A percentile compares a stretch with the other conserved stretches of the same genome.
phyloP scores from a whole-genome alignment of 169 alveolate genomes.

The Eimeria acervulina region DNA sequence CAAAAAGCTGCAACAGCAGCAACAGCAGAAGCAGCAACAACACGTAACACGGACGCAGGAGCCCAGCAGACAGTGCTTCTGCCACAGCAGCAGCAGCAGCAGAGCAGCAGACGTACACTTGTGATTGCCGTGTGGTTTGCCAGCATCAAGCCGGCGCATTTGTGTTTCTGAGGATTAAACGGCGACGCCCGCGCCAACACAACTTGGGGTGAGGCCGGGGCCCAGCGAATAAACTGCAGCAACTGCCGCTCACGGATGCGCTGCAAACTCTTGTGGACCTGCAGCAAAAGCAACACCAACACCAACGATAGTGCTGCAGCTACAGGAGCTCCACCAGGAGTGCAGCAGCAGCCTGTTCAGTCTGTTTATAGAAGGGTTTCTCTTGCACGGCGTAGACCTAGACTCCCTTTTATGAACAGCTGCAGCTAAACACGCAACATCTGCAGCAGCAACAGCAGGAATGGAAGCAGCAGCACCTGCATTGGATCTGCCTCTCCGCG shows the following conservation, averaged over 20 bases:
- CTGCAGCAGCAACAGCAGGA: constrained; percentile 76
- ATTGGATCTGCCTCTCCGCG: constrained; percentile 97
- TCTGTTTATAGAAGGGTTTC: constrained; percentile 86
- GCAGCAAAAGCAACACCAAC: constrained; percentile 3
- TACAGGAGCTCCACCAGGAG: constrained; percentile 37
- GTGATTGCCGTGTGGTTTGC: constrained; percentile 99
- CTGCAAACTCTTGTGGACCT: constrained; percentile 96
- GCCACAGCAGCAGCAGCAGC: constrained; percentile 6
- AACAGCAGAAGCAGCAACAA: constrained; percentile 58
- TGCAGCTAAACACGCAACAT: neutral
- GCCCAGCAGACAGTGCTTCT: constrained; percentile 59
- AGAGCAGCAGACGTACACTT: constrained; percentile 85
- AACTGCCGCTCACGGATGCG: constrained; percentile 95
- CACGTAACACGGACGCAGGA: neutral
- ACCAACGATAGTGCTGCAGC: neutral
- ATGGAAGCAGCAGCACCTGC: constrained; percentile 81
- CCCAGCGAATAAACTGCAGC: constrained; percentile 97
- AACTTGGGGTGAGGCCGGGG: constrained; percentile 99
- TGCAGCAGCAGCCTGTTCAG: constrained; percentile 85
- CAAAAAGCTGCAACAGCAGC: constrained; percentile 81
- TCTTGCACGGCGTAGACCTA: no score
- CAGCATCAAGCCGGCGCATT: constrained; percentile 99
- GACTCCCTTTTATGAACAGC: no score
- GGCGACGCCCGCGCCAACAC: constrained; percentile 98
- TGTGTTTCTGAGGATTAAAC: constrained; percentile 96